Conservation (phyloP, 345 rosid species). For the Lepidium sativum region DNA sequence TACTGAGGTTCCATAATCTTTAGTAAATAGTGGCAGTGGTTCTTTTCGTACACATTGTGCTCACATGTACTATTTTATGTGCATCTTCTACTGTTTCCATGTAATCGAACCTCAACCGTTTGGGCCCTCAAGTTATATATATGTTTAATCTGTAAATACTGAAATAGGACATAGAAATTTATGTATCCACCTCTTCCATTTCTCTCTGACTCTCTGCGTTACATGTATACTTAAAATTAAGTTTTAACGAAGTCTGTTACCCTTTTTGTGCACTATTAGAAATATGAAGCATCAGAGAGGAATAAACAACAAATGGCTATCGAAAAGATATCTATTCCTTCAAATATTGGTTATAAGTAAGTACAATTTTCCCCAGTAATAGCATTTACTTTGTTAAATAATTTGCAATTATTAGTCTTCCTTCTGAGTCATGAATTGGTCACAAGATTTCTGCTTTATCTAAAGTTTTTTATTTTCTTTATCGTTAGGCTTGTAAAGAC, state of each 20-base stretch:
- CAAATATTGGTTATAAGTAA: constrained; percentile 65
- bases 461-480: constrained; percentile 7
- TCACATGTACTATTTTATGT: not conserved
- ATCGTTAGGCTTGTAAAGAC: constrained; percentile 73
- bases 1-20: not conserved
- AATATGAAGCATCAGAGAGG: constrained; percentile 74
- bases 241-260: not conserved
- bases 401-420: not conserved
- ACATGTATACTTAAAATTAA: not conserved
- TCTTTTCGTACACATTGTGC: not conserved
- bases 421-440: not conserved
- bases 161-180: not conserved
- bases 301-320: constrained; percentile 53
- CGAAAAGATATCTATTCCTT: constrained; percentile 53
- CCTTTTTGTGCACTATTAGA: constrained; percentile 31
- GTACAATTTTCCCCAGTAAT: constrained; percentile 11
- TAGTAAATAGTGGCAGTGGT: not conserved
- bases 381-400: not conserved
- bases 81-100: not conserved
- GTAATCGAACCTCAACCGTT: not conserved
- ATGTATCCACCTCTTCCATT: not conserved
- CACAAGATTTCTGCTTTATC: not conserved
- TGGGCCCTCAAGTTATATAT: not conserved
- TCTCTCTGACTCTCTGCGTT: not conserved
- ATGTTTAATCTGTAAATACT: not conserved